Conservation (phyloP, 257 asterid species). For the Coffea canephora region DNA sequence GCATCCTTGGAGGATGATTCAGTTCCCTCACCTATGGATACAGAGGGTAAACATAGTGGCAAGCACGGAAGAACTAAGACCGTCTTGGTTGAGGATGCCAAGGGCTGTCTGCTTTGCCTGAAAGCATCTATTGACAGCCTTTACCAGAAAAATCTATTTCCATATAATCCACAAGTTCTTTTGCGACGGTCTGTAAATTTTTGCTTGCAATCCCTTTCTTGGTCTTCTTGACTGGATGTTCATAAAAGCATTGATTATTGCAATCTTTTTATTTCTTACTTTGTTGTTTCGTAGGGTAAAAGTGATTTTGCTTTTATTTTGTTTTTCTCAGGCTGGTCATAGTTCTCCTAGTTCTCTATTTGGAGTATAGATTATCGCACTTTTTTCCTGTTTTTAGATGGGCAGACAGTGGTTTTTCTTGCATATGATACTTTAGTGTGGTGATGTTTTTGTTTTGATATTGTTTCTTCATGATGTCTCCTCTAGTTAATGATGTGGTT, state of each 20-base stretch:
- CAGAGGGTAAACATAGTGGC: constrained; percentile 20
- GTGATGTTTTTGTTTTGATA: neutral
- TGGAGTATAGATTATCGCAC: neutral
- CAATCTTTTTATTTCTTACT: no score
- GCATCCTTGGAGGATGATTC: constrained; percentile 17
- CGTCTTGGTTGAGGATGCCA: constrained; percentile 49
- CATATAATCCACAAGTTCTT: constrained; percentile 80
- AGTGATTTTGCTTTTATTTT: neutral
- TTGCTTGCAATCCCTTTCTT: neutral
- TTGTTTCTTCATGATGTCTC: neutral
- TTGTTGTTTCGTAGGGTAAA: no score
- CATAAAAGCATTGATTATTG: no score
- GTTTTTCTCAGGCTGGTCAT: neutral
- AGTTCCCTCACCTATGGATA: constrained; percentile 19
- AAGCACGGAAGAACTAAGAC: constrained; percentile 20
- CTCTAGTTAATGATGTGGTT: neutral
- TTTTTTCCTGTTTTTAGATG: neutral
- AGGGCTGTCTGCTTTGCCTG: constrained; percentile 65
- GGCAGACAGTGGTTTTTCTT: neutral
- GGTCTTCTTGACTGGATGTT: neutral
- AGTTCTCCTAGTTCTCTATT: neutral
- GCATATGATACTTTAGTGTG: neutral
- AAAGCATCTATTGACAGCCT: constrained; percentile 61
- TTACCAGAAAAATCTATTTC: constrained; percentile 68
- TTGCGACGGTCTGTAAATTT: constrained; percentile 55